phyloP scores from a whole-genome alignment of 768 basidiomycete species.

The Lyophyllum shimeji region DNA sequence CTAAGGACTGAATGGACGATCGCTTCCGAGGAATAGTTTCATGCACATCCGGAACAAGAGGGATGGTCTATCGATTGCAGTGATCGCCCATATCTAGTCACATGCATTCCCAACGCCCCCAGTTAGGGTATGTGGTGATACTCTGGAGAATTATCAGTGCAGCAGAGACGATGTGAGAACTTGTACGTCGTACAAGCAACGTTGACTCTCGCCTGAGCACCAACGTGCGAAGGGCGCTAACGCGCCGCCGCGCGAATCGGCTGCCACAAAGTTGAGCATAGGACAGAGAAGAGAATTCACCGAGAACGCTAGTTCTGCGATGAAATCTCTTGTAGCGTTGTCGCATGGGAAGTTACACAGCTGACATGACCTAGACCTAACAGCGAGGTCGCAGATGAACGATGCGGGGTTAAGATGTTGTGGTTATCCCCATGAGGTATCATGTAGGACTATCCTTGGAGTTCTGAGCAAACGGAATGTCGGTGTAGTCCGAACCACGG shows the following conservation, averaged over 20 bases:
- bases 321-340: neutral
- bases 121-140: neutral
- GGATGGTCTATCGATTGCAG: neutral
- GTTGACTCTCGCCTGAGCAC: too few relatives aligned
- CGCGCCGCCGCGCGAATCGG: neutral
- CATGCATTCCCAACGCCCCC: neutral
- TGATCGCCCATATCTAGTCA: neutral
- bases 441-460: neutral
- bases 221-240: neutral
- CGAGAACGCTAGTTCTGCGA: too few relatives aligned
- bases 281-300: too few relatives aligned
- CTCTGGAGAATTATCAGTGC: neutral
- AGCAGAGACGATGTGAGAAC: neutral
- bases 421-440: neutral
- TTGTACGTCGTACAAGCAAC: too few relatives aligned
- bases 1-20: neutral
- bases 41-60: neutral
- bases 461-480: neutral
- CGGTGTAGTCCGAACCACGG: slow-evolving; percentile 2
- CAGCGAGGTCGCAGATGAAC: neutral
- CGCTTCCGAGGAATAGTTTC: neutral
- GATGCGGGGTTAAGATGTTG: neutral
- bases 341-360: neutral
- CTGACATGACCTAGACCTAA: neutral
- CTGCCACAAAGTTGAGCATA: neutral